These are phyloP conservation scores for Backusella tarrabulga DNA, from an alignment of 192 early-diverging fungal species.

Conservation along the genomic window DNA sequence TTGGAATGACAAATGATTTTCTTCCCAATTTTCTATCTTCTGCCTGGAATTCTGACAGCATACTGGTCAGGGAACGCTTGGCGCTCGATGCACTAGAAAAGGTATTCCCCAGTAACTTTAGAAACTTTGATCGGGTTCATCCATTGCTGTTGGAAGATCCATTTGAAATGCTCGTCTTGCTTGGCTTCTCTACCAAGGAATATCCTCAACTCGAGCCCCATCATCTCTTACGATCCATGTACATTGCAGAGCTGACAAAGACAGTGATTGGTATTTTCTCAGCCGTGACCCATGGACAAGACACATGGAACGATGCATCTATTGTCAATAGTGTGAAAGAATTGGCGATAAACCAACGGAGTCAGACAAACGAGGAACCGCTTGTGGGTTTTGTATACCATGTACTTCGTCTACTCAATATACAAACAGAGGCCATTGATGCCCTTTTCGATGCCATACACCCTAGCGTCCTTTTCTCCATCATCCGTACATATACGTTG, in stretches of 20 bases:
- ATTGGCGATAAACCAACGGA: not conserved
- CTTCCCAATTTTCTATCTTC: constrained; percentile 10
- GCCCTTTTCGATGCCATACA: constrained; percentile 17
- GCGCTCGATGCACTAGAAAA: not conserved
- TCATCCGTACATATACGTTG: constrained; percentile 54
- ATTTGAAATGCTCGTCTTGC: constrained; percentile 63
- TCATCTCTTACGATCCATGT: constrained; percentile 68
- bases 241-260: constrained; percentile 71
- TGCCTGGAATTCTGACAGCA: not conserved
- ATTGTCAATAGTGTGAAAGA: not conserved
- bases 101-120: not conserved
- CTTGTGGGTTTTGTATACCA: constrained; percentile 6
- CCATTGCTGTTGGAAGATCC: constrained; percentile 71
- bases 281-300: not conserved
- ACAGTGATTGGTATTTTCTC: constrained; percentile 53
- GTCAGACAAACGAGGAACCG: not conserved
- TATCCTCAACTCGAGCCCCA: constrained; percentile 45
- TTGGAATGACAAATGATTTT: constrained; percentile 48
- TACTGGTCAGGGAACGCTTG: not conserved
- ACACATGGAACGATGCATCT: not conserved
- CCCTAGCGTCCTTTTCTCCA: not conserved
- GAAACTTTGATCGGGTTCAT: not conserved
- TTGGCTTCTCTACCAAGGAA: constrained; percentile 47
- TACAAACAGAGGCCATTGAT: not conserved
- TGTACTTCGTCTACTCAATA: constrained; percentile 6